These are phyloP conservation scores for Gypsophila paniculata DNA, from an alignment of 179 eudicot species.

Conservation along the genomic window DNA sequence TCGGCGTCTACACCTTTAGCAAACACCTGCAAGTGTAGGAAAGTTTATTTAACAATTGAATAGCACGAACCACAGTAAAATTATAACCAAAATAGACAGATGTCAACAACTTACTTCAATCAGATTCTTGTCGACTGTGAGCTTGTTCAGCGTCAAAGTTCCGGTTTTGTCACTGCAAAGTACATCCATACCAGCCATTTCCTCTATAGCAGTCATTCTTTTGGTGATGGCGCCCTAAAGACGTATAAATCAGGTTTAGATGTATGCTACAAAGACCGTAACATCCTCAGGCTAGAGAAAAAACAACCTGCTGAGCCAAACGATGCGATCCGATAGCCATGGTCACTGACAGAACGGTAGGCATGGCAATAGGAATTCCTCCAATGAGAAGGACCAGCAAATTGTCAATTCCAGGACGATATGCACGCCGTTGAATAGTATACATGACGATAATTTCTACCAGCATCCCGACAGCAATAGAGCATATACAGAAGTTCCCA, in stretches of 20 bases:
- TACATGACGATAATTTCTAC: conserved; percentile 82
- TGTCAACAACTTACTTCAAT: conserved; percentile 48
- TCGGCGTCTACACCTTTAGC: conserved; percentile 83
- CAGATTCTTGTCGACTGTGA: conserved; percentile 78
- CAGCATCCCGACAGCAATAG: conserved; percentile 85
- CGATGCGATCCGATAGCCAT: conserved; percentile 96
- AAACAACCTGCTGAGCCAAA: conserved; percentile 71
- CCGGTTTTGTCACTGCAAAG: conserved; percentile 94
- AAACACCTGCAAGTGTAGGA: conserved; percentile 50
- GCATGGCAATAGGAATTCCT: conserved; percentile 96
- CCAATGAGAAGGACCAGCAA: conserved; percentile 88
- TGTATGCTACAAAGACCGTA: conserved; percentile 1
- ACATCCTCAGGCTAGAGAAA: conserved; percentile 14
- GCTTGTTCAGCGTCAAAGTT: conserved; percentile 81
- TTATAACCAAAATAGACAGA: background rate
- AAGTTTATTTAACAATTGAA: background rate
- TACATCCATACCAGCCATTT: conserved; percentile 97
- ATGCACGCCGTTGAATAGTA: conserved; percentile 69
- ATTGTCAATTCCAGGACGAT: conserved; percentile 90
- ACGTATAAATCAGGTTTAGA: conserved; percentile 1
- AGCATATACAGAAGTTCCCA: conserved; percentile 88
- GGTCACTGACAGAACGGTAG: conserved; percentile 88
- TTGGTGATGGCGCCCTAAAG: conserved; percentile 86
- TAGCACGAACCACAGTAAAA: background rate
- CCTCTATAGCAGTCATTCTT: conserved; percentile 94